Evolutionary conservation across 1,139 yeast species (phyloP).

Genomic region (Nadsonia starkeyi-henricii): DNA sequence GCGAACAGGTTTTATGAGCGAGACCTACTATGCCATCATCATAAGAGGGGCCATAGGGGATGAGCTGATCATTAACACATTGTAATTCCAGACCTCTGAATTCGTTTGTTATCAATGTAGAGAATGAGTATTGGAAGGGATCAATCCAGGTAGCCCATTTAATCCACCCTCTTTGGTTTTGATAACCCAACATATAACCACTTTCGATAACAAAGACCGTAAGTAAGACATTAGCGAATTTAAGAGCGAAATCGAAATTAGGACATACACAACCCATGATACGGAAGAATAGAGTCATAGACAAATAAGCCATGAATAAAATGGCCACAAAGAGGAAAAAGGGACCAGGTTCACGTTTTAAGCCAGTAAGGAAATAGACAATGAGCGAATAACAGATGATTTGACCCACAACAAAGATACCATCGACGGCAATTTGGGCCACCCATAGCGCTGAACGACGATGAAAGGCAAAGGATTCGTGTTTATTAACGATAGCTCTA

Average conservation of each 20-base stretch:
- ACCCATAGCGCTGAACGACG: conserved; percentile 25
- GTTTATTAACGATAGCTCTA: conserved; percentile 48
- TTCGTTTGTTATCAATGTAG: conserved; percentile 34
- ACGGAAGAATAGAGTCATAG: conserved; percentile 10
- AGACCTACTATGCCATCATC: conserved; percentile 20
- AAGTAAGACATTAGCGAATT: conserved; percentile 34
- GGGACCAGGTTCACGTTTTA: conserved; percentile 45
- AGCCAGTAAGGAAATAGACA: conserved; percentile 43
- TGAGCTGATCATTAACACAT: conserved; percentile 19
- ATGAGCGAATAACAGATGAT: conserved; percentile 33
- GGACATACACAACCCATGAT: conserved; percentile 6
- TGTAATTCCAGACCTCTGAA: conserved; percentile 28
- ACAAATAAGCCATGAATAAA: conserved; percentile 30
- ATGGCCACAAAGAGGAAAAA: conserved; percentile 43
- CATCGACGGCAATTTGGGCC: conserved; percentile 45
- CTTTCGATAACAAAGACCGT: conserved; percentile 35
- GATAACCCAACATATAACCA: conserved; percentile 37
- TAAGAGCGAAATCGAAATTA: conserved; percentile 19
- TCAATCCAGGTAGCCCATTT: conserved; percentile 37
- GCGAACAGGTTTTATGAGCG: conserved; percentile 29
- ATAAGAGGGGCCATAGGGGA: conserved; percentile 27
- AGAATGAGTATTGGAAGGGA: conserved; percentile 35
- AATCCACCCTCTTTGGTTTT: conserved; percentile 38
- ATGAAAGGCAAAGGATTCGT: conserved; percentile 47
- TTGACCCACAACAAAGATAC: neutral